Evolutionary conservation across 768 basidiomycete genomes (phyloP), one percentile per base, ranked within the genome.

Genomic region (Russula sp.): DNA sequence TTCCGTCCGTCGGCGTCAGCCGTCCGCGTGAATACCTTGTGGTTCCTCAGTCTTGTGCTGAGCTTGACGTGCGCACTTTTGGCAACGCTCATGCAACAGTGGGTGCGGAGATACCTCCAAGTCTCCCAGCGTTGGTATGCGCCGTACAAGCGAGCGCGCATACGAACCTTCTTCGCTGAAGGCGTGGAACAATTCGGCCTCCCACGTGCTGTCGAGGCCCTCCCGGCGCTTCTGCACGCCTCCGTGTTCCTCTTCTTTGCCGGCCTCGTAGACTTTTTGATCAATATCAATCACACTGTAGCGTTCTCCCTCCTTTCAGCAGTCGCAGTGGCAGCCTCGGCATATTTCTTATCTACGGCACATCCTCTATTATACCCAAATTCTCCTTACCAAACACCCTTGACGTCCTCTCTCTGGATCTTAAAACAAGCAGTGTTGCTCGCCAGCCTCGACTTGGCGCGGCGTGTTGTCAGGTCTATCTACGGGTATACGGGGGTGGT

Each of bases 191-290:
- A 31, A n/a, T 68, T 62, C 5, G 45, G 66, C 40, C 61, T 66
- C 48, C 57, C 62, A 32, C 40, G n/a, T 48, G 66, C 61, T 4
- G 66, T 68, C 27, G 65, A 68, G 10, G 65, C 53, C 10, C 61
- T 66, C 20, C 65, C 66, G 5, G 59, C 61, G 6, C 57, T 68
- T 52, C 61, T 68, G 11, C 66, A 66, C 9, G n/a, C 52, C 11
- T 61, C 66, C 6, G 42, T 67, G 4, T 67, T 67, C 54, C 55
- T 68, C 37, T 68, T 68, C 63, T 61, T 68, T 42, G 61, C 58
- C 3, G 67, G 68, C n/a, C 47, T 68, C 22, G 47, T 58, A 13
- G 63, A 59, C 27, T 68, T 68, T 22, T 40, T 68, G 27, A 14
- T 39, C 35, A 59, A 64, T 34, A 52, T 61, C 45, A 66, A 60